These are phyloP conservation scores for Fusarium udum DNA, from an alignment of 2,329 filamentous ascomycete species.

Conservation along the genomic window DNA sequence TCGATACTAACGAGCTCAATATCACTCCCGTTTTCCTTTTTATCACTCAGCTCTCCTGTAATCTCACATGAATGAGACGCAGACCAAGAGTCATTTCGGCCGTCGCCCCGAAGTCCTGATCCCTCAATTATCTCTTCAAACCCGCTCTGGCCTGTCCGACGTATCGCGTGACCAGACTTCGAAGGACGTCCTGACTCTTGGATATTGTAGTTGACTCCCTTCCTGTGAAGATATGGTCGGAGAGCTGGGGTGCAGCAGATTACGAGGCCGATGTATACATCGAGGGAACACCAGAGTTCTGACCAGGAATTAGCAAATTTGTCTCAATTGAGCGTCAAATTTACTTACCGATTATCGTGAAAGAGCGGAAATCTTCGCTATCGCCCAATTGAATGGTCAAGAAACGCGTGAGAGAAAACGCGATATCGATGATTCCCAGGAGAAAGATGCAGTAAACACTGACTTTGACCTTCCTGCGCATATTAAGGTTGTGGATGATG, in stretches of 20 bases:
- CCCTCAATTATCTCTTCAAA: slow-evolving; percentile 28
- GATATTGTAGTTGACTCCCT: slow-evolving; percentile 2
- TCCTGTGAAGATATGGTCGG: slow-evolving; percentile 24
- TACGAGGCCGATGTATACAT: slow-evolving; percentile 29
- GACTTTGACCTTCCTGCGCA: slow-evolving; percentile 16
- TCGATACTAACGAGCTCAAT: neutral
- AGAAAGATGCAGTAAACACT: slow-evolving; percentile 31
- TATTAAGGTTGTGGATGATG: slow-evolving; percentile 17
- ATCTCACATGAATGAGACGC: neutral
- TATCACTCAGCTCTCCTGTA: slow-evolving; percentile 1
- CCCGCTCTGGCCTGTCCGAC: neutral
- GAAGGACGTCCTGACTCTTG: neutral
- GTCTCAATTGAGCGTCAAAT: rapidly evolving
- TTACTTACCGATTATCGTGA: slow-evolving; percentile 21
- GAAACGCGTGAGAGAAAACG: slow-evolving; percentile 32
- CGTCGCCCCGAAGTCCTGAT: neutral
- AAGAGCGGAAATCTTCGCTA: slow-evolving; percentile 1
- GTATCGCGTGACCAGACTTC: neutral
- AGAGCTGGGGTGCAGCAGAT: slow-evolving; percentile 35
- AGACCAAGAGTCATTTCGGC: neutral
- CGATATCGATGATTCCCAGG: slow-evolving; percentile 28
- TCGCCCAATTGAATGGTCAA: slow-evolving; percentile 12
- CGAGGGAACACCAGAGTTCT: slow-evolving; percentile 27
- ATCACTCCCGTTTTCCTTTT: slow-evolving; percentile 13
- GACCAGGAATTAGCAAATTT: too few relatives aligned